These are phyloP conservation scores for Fraxinus greggii DNA, from an alignment of 305 asterid species.

Conservation along the genomic window DNA sequence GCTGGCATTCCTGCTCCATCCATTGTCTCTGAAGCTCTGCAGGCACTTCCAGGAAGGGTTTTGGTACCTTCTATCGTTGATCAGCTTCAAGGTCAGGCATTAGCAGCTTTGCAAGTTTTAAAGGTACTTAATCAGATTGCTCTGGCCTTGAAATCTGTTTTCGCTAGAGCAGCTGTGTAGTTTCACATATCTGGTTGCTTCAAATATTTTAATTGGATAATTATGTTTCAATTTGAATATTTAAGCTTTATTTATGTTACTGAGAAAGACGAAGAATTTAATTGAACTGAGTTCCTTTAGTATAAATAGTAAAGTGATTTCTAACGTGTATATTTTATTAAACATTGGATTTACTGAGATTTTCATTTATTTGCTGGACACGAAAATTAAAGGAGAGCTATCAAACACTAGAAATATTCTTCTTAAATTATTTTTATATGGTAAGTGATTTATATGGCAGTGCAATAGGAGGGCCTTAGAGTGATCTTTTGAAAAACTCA, in stretches of 20 bases:
- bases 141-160: slow-evolving; percentile 13
- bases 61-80: slow-evolving; percentile 89
- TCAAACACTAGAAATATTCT: not conserved
- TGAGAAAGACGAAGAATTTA: not conserved
- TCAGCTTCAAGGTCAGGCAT: slow-evolving; percentile 82
- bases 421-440: not conserved
- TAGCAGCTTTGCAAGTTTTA: slow-evolving; percentile 86
- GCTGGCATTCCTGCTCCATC: slow-evolving; percentile 97
- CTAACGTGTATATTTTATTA: not conserved
- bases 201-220: not conserved
- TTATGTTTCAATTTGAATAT: slow-evolving; percentile 1
- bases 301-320: not conserved
- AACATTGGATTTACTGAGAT: not conserved
- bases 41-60: slow-evolving; percentile 76
- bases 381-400: not conserved
- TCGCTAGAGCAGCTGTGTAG: slow-evolving; percentile 9
- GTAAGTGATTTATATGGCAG: not conserved
- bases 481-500: slow-evolving; percentile 16
- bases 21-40: slow-evolving; percentile 67
- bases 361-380: not conserved
- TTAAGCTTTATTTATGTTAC: not conserved
- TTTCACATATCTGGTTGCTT: slow-evolving; percentile 7
- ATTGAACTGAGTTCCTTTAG: not conserved
- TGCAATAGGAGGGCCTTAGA: slow-evolving; percentile 5
- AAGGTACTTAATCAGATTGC: slow-evolving; percentile 55